Evolutionary conservation across 2,329 filamentous ascomycete species (phyloP).

Genomic region (Phaeosphaeriaceae sp.): DNA sequence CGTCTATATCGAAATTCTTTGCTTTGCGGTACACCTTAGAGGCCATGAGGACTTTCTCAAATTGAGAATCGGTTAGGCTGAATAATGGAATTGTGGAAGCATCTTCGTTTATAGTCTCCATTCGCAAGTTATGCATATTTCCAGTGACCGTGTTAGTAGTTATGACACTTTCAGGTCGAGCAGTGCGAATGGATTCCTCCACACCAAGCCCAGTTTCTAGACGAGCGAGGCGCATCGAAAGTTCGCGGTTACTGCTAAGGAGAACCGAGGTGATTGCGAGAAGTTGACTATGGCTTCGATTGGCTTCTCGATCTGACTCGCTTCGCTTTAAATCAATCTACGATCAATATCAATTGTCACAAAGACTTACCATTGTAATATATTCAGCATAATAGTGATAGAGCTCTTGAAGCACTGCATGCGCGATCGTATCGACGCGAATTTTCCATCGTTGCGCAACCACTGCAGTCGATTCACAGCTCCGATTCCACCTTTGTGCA

Average conservation of each 20-base stretch:
- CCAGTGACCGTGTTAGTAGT: not conserved
- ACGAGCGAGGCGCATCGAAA: conserved; percentile 1
- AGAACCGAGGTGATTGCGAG: not conserved
- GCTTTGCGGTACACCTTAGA: conserved; percentile 17
- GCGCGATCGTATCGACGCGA: not conserved
- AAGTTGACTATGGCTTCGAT: not conserved
- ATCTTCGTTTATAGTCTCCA: not conserved
- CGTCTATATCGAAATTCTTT: not conserved
- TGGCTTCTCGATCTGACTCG: conserved; percentile 12
- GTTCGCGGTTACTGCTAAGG: conserved; percentile 5
- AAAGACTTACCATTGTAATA: conserved; percentile 16
- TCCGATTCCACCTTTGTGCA: not conserved
- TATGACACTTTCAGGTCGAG: not conserved
- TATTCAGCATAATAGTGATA: conserved; percentile 11
- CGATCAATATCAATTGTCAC: not conserved
- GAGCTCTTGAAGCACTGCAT: conserved; percentile 11
- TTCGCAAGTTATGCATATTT: too few relatives aligned
- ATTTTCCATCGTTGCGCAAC: conserved; percentile 7
- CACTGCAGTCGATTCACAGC: conserved; percentile 2
- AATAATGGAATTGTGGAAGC: not conserved
- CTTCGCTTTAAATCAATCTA: not conserved
- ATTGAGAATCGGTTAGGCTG: conserved; percentile 1
- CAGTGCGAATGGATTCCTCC: not conserved
- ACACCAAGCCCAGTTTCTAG: conserved; percentile 1
- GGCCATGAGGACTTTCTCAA: conserved; percentile 8